Base-by-base conservation (phyloP, 148 eudicot genomes). In the Spergularia bocconei region DNA sequence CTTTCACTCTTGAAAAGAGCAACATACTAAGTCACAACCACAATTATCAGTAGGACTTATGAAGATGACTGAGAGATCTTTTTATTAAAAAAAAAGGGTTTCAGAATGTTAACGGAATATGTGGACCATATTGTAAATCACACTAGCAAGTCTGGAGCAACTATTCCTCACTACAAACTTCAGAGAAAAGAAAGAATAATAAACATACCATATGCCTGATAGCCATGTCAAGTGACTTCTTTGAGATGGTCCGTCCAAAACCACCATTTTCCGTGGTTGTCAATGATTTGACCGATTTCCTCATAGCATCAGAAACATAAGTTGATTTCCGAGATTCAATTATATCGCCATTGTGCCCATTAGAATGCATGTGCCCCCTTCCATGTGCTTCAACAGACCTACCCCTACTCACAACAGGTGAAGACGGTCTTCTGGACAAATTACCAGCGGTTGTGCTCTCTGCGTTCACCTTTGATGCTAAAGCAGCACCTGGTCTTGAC, bases 191-290 rank as follows among this genome's bases (percentile, higher is more conserved):
- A 62, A 3, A 39, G 55, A 65, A 41, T 11, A 47, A 25, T 11
- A 70, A 36, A 20, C 82, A 48, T 90, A 92, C 98, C 98, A 94
- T 94, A 76, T 94, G 98, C 77, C 88, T 87, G 73, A 91, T 86
- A 51, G 96, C 97, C 98, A 94, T 90, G 77, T 94, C 97, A 74
- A 94, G 79, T n/a, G 97, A 92, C 82, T 92, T 94, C 89, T 91
- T 92, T 54, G 98, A 91, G 77, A 94, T 90, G 50, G 81, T 87
- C 83, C 98, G 86, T 80, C 98, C 98, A 79, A 91, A 89, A 55
- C 93, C 97, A 20, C 80, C 82, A 75, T 79, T 82, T 61, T 91
- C 97, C 11, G 85, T 41, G 69, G 86, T 75, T 66, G 79, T 69
- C 38, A 87, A 85, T 56, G 86, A 68, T 87, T 87, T 95, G 33